Evolutionary conservation across 257 asterid species (phyloP).

Genomic region (Striga asiatica): DNA sequence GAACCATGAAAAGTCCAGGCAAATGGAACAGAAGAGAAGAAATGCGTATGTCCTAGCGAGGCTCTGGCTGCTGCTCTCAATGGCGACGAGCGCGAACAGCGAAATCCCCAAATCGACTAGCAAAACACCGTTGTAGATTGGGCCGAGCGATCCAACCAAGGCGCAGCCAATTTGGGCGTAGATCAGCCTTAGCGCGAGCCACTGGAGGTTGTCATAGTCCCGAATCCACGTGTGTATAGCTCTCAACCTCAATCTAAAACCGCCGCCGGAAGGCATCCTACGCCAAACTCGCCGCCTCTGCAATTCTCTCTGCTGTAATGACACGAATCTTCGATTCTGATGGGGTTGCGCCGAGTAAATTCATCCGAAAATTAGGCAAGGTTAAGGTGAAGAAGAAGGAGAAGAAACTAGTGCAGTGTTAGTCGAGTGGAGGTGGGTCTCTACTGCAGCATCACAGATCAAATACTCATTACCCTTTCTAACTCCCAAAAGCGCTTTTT

Average conservation of each 20-base stretch:
- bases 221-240: constrained; percentile 65
- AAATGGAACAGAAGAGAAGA: constrained; percentile 64
- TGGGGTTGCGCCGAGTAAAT: too few relatives aligned
- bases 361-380: too few relatives aligned
- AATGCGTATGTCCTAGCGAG: constrained; percentile 82
- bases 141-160: constrained; percentile 84
- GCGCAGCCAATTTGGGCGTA: constrained; percentile 81
- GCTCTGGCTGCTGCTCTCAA: constrained; percentile 87
- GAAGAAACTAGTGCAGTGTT: too few relatives aligned
- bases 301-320: too few relatives aligned
- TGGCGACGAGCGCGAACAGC: constrained; percentile 80
- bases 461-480: too few relatives aligned
- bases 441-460: too few relatives aligned
- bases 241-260: constrained; percentile 48
- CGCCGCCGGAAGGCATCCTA: constrained; percentile 59
- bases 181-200: constrained; percentile 66
- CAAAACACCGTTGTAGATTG: constrained; percentile 66
- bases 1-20: constrained; percentile 77
- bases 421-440: too few relatives aligned
- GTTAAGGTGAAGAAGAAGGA: too few relatives aligned
- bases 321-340: too few relatives aligned
- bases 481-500: too few relatives aligned
- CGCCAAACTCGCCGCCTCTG: background rate
- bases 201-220: constrained; percentile 77
- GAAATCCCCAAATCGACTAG: constrained; percentile 61